Conservation (phyloP, 306 rosid genomes). For the Potentilla sterilis region DNA sequence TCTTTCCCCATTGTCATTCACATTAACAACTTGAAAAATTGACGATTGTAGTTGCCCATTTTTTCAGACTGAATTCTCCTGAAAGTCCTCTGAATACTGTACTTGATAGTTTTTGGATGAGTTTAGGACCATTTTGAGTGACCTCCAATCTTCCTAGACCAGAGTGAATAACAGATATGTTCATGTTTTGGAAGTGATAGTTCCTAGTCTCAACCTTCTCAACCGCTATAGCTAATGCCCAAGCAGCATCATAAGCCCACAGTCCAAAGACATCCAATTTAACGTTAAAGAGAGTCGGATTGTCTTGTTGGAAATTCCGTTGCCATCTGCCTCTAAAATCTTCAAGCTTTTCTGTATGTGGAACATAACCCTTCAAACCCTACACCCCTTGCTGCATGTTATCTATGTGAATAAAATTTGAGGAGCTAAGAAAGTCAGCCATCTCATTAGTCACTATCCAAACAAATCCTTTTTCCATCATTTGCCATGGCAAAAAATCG, state of each 20-base stretch:
- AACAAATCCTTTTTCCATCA: conserved; percentile 44
- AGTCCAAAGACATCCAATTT: conserved; percentile 35
- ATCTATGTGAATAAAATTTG: conserved; percentile 8
- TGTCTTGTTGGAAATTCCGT: conserved; percentile 29
- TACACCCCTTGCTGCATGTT: conserved; percentile 63
- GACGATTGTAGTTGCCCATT: conserved; percentile 24
- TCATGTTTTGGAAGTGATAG: background rate
- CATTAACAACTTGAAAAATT: conserved; percentile 31
- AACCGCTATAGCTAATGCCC: conserved; percentile 53
- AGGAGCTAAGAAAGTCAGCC: conserved; percentile 18
- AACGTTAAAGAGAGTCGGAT: conserved; percentile 24
- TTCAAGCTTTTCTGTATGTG: conserved; percentile 23
- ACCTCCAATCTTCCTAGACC: conserved; percentile 32
- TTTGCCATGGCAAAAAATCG: conserved; percentile 38
- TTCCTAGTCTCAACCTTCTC: conserved; percentile 31
- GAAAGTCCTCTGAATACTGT: conserved; percentile 18
- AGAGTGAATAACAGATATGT: conserved; percentile 13
- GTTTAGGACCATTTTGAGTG: conserved; percentile 35
- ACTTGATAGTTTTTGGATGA: conserved; percentile 22
- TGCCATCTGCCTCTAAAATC: conserved; percentile 45
- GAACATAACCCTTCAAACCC: conserved; percentile 46
- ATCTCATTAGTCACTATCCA: conserved; percentile 51
- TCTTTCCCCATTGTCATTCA: conserved; percentile 38
- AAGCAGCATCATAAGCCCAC: conserved; percentile 65
- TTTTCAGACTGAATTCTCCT: conserved; percentile 20